Conservation (phyloP, 306 rosid species). For the Coriaria nepalensis region DNA sequence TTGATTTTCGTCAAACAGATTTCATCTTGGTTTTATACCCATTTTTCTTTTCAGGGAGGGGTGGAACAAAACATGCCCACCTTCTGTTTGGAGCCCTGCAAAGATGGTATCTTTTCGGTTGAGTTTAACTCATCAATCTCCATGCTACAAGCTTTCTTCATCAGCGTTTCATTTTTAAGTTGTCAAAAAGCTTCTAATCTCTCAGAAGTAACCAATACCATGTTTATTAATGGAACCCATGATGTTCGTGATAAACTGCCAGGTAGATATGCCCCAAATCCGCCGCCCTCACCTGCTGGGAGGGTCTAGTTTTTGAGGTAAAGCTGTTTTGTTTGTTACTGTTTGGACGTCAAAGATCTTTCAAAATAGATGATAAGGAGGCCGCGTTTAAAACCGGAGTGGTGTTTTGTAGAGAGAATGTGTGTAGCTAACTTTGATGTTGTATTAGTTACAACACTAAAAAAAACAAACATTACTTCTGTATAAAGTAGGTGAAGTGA, state of each 20-base stretch:
- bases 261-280: slow-evolving; percentile 48
- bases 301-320: slow-evolving; percentile 42
- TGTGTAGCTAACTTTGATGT: too few relatives aligned
- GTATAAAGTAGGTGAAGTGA: slow-evolving; percentile 34
- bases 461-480: too few relatives aligned
- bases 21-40: slow-evolving; percentile 4
- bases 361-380: not conserved
- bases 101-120: slow-evolving; percentile 56
- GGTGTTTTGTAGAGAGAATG: not conserved
- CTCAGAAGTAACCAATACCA: slow-evolving; percentile 19
- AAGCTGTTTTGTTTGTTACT: slow-evolving; percentile 11
- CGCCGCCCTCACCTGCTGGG: slow-evolving; percentile 79
- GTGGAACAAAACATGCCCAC: slow-evolving; percentile 26
- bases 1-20: slow-evolving; percentile 8
- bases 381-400: not conserved
- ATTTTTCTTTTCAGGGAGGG: slow-evolving; percentile 43
- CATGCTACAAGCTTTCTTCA: slow-evolving; percentile 74
- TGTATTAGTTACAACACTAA: too few relatives aligned
- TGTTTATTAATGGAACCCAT: slow-evolving; percentile 16
- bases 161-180: slow-evolving; percentile 38
- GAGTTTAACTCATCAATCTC: slow-evolving; percentile 60
- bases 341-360: slow-evolving; percentile 21
- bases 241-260: slow-evolving; percentile 25
- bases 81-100: slow-evolving; percentile 52
- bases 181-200: slow-evolving; percentile 30